phyloP scores from a whole-genome alignment of 2,329 filamentous ascomycete genomes.

The Talaromyces sp. region DNA sequence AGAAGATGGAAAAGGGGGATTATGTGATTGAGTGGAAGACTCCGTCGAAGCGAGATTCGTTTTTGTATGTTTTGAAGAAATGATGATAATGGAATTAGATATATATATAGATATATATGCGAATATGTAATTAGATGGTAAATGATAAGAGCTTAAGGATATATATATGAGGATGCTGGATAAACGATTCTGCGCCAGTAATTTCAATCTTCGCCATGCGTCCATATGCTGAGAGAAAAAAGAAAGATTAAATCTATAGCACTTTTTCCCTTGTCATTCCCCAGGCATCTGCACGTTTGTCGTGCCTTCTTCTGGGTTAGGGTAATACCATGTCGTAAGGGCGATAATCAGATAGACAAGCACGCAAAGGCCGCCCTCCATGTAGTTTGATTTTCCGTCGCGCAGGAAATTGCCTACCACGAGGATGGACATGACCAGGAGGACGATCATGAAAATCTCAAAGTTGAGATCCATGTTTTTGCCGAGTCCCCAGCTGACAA shows the following conservation, averaged over 20 bases:
- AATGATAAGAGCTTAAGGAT: neutral
- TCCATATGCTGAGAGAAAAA: neutral
- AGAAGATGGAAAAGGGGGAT: slow-evolving; percentile 4
- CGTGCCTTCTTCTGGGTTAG: slow-evolving; percentile 39
- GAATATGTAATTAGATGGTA: neutral
- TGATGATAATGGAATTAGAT: neutral
- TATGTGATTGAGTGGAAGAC: neutral
- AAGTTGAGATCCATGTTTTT: slow-evolving; percentile 76
- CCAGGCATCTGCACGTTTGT: slow-evolving; percentile 1
- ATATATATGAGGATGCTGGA: neutral
- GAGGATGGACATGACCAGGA: slow-evolving; percentile 77
- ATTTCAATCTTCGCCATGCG: neutral
- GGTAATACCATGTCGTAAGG: slow-evolving; percentile 59
- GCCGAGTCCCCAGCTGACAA: slow-evolving; percentile 75
- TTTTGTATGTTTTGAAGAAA: neutral
- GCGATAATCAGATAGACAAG: slow-evolving; percentile 60
- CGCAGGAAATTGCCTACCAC: slow-evolving; percentile 83
- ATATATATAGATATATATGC: neutral
- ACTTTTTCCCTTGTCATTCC: neutral
- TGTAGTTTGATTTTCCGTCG: slow-evolving; percentile 84
- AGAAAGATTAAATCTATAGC: neutral
- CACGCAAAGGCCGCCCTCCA: slow-evolving; percentile 79
- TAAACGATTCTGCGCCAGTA: neutral
- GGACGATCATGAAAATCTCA: slow-evolving; percentile 77
- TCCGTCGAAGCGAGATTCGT: neutral